Base-by-base conservation (phyloP, 371 early-diverging fungal species). In the Circinella umbellata region DNA sequence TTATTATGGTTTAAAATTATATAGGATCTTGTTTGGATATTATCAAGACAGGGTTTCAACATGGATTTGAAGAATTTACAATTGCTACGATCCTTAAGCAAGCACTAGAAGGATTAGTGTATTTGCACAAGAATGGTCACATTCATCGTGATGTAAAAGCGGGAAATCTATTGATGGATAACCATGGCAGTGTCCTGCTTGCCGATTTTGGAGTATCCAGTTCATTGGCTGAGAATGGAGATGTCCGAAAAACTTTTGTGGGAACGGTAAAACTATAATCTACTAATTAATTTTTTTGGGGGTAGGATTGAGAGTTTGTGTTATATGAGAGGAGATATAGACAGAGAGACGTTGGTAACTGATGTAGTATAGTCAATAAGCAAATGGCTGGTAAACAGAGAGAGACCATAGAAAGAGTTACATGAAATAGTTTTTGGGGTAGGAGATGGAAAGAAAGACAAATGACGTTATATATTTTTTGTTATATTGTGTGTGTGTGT, bases 61-160 rank as follows among this genome's bases (percentile, higher is more conserved):
- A 93, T 38, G 96, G 96, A 1, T 83, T 96, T 62, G 96, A 96
- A 37, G 96, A 96, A 80, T 67, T 77, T 10, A 79, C 84, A 18
- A 93, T 95, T 59, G 94, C 94, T 10, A 92, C 94, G 20, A 94
- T 97, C 57, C 75, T 96, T n/a, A 91, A 92, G 61, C 95, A 96
- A 72, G 90, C 93, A 6, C 75, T 95, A 48, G 90, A 93, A 70
- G 97, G 94, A 9, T 67, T 96, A 51, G 90, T 90, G 15, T 97
- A 97, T 79, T 79, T 97, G 38, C 95, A 97, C 80, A 90, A 89
- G 66, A 92, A 93, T 75, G 93, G 93, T 11, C 88, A 94, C 76
- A 95, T 97, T 68, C 97, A 97, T 81, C 86, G 97, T 67, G 97
- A 97, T 81, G 92, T 95, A 36, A 96, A 95, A 71, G 95, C 95